Evolutionary conservation across 2,329 filamentous ascomycete species (phyloP).

Genomic region (Diaporthe nobilis): DNA sequence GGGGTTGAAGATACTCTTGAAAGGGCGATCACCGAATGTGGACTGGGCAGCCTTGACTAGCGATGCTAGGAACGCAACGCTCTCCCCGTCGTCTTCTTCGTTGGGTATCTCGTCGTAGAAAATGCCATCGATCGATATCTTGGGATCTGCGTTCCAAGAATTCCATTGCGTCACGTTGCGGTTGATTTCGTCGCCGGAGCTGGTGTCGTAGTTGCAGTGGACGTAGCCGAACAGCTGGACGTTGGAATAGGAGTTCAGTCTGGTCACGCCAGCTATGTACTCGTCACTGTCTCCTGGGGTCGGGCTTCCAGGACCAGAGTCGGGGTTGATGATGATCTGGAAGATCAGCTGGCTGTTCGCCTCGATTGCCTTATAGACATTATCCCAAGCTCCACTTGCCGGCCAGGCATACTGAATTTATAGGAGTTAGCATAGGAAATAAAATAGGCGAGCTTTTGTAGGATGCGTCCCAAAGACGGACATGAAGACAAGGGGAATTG

Average conservation of each 20-base stretch:
- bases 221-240: conserved; percentile 37
- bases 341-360: conserved; percentile 35
- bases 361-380: conserved; percentile 34
- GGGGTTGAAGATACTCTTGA: conserved; percentile 38
- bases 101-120: conserved; percentile 42
- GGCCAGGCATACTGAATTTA: conserved; percentile 23
- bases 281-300: conserved; percentile 13
- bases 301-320: conserved; percentile 35
- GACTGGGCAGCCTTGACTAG: conserved; percentile 21
- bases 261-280: conserved; percentile 11
- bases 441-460: neutral
- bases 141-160: conserved; percentile 10
- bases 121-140: conserved; percentile 39
- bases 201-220: conserved; percentile 22
- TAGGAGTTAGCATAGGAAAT: neutral
- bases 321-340: conserved; percentile 38
- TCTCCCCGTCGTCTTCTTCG: conserved; percentile 33
- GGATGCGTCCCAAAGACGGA: too few relatives aligned
- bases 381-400: conserved; percentile 19
- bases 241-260: conserved; percentile 36
- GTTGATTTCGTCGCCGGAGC: conserved; percentile 20
- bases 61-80: conserved; percentile 34
- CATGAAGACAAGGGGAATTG: too few relatives aligned
- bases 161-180: conserved; percentile 35
- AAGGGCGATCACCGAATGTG: conserved; percentile 14